Evolutionary conservation across 306 rosid genomes (phyloP).

Genomic region (Dryas drummondii): DNA sequence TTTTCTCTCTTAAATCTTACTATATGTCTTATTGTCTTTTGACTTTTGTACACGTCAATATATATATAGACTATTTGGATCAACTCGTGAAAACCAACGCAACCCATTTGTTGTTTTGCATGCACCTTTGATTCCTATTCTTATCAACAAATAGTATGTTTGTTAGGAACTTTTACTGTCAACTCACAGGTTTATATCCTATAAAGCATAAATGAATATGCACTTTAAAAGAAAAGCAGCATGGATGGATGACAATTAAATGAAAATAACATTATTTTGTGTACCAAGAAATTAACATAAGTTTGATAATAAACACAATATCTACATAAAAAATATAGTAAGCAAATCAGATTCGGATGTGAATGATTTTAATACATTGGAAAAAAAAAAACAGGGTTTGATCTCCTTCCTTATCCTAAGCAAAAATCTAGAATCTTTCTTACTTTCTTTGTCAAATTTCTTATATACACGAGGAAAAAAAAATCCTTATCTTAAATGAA

Average conservation of each 20-base stretch:
- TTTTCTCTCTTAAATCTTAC: background rate
- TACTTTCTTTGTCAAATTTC: background rate
- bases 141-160: background rate
- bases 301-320: too few relatives aligned
- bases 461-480: background rate
- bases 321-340: too few relatives aligned
- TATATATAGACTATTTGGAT: background rate
- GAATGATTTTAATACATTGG: background rate
- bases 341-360: too few relatives aligned
- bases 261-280: background rate
- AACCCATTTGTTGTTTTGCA: background rate
- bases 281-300: too few relatives aligned
- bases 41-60: background rate
- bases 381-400: background rate
- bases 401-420: background rate
- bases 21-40: background rate
- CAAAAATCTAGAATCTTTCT: background rate
- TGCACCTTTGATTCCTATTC: background rate
- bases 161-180: too few relatives aligned
- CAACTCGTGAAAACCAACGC: background rate
- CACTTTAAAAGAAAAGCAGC: background rate
- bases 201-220: background rate
- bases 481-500: constrained; percentile 5
- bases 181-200: too few relatives aligned
- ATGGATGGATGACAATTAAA: background rate